Conservation (phyloP, 2,329 filamentous ascomycete species). For the Pezicula radicicola region DNA sequence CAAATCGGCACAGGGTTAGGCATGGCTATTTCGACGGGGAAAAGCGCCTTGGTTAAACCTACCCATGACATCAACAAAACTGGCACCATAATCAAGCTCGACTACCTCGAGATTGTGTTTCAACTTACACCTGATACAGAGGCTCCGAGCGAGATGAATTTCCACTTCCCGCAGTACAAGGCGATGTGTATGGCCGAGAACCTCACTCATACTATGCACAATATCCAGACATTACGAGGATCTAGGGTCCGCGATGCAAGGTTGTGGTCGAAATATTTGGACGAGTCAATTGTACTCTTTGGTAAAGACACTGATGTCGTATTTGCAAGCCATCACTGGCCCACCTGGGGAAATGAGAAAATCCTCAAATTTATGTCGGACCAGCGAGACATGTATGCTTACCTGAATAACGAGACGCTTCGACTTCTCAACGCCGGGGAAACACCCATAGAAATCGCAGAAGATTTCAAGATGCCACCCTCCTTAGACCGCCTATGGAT, state of each 20-base stretch:
- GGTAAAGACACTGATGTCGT: constrained; percentile 29
- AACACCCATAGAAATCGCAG: constrained; percentile 37
- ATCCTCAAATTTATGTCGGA: constrained; percentile 25
- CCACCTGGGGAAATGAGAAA: constrained; percentile 33
- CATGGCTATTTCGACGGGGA: constrained; percentile 27
- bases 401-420: constrained; percentile 37
- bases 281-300: constrained; percentile 34
- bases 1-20: constrained; percentile 37
- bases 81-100: constrained; percentile 27
- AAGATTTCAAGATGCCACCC: constrained; percentile 31
- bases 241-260: constrained; percentile 38
- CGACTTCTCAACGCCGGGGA: constrained; percentile 34
- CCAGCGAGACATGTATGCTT: constrained; percentile 38
- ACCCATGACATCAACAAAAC: constrained; percentile 29
- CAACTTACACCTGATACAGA: constrained; percentile 39
- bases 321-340: constrained; percentile 38
- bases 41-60: constrained; percentile 31
- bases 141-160: constrained; percentile 39
- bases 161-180: constrained; percentile 34
- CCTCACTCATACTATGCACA: constrained; percentile 38
- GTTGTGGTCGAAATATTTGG: constrained; percentile 35
- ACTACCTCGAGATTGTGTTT: constrained; percentile 35
- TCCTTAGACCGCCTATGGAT: constrained; percentile 28
- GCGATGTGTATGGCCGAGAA: constrained; percentile 37
- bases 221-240: constrained; percentile 38